phyloP scores from a whole-genome alignment of 306 rosid species.

The Castanopsis chinensis region DNA sequence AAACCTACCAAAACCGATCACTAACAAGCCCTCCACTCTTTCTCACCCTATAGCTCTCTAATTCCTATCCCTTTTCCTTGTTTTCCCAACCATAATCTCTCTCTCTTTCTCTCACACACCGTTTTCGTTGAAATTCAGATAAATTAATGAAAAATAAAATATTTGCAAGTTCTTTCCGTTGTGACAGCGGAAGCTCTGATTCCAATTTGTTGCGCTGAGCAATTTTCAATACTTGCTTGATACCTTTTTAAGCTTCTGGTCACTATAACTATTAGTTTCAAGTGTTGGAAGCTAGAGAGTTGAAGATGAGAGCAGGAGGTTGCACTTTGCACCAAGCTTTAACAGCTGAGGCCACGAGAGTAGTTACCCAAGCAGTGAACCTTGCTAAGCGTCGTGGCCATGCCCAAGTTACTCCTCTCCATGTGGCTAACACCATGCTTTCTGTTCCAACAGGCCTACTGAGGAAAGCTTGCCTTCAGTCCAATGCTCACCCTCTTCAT shows the following conservation, averaged over 20 bases:
- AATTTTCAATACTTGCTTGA: not conserved
- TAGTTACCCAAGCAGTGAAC: slow-evolving; percentile 71
- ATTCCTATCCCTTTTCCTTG: slow-evolving; percentile 14
- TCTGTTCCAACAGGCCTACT: slow-evolving; percentile 57
- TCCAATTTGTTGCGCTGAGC: too few relatives aligned
- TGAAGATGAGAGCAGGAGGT: slow-evolving; percentile 80
- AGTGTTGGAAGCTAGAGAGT: not conserved
- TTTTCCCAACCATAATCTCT: slow-evolving; percentile 24
- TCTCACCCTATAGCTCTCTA: slow-evolving; percentile 14
- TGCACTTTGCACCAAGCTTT: slow-evolving; percentile 79
- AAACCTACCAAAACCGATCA: slow-evolving; percentile 18
- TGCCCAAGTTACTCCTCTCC: slow-evolving; percentile 96
- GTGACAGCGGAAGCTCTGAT: too few relatives aligned
- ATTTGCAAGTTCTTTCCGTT: not conserved
- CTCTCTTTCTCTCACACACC: not conserved
- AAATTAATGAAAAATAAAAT: slow-evolving; percentile 4
- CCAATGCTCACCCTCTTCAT: slow-evolving; percentile 95
- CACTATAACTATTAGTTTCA: not conserved
- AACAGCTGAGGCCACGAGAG: slow-evolving; percentile 65
- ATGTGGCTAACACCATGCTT: slow-evolving; percentile 90
- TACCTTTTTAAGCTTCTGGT: not conserved
- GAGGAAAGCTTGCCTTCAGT: slow-evolving; percentile 81
- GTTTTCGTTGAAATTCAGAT: slow-evolving; percentile 2
- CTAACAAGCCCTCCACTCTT: not conserved
- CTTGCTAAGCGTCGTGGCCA: slow-evolving; percentile 89